These are phyloP conservation scores for Hyaloscypha finlandica DNA, from an alignment of 495 filamentous ascomycete genomes.

Conservation along the genomic window DNA sequence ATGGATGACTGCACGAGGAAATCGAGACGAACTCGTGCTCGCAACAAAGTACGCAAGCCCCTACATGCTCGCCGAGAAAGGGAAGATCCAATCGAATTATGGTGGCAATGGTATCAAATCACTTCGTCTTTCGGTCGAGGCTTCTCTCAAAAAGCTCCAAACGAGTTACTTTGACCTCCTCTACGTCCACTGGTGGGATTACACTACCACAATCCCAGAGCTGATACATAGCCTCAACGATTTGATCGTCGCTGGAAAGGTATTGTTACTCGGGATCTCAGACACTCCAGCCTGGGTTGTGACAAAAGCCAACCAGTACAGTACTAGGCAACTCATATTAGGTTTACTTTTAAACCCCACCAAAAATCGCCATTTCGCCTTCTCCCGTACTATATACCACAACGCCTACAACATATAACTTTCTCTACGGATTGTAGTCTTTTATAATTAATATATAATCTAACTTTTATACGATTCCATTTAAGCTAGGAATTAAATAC, in stretches of 20 bases:
- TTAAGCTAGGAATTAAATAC: too few species aligned
- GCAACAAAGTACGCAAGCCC: conserved; percentile 70
- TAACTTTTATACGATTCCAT: too few species aligned
- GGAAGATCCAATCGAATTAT: conserved; percentile 51
- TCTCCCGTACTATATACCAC: too few species aligned
- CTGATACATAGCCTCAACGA: conserved; percentile 66
- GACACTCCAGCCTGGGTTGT: conserved; percentile 73
- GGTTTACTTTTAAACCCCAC: too few species aligned
- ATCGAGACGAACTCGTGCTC: conserved; percentile 62
- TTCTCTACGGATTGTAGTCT: too few species aligned
- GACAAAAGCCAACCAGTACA: conserved; percentile 65
- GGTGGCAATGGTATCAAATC: conserved; percentile 50
- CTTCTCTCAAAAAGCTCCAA: conserved; percentile 56
- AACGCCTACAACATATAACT: too few species aligned
- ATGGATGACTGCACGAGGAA: conserved; percentile 59
- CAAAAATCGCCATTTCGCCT: too few species aligned
- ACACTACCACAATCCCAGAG: conserved; percentile 58
- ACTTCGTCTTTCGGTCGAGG: conserved; percentile 17
- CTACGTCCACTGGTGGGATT: conserved; percentile 61
- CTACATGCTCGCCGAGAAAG: conserved; percentile 33
- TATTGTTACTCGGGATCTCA: conserved; percentile 66
- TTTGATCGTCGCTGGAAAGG: conserved; percentile 61
- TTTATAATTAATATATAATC: too few species aligned
- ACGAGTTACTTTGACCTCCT: conserved; percentile 66
- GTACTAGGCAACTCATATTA: too few species aligned